Conservation (phyloP, 805 yeast species). For the Maudiozyma serrabonitensis region DNA sequence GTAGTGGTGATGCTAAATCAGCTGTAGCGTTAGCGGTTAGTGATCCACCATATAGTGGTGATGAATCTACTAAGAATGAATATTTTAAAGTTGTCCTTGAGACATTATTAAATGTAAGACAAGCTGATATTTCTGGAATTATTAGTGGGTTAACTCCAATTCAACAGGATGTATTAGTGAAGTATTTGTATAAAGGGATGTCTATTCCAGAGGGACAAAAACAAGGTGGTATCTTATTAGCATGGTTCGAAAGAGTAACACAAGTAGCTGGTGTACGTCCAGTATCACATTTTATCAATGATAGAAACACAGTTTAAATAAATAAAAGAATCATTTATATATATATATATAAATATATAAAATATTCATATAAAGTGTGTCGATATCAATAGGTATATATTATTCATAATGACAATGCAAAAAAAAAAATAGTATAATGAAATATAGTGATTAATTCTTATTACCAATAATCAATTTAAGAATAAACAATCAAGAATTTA, state of each 20-base stretch:
- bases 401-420: no score
- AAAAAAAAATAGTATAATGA: no score
- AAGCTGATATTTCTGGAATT: slow-evolving; percentile 53
- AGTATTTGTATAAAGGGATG: slow-evolving; percentile 84
- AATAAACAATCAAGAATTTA: background rate
- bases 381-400: no score
- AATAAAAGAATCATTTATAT: background rate
- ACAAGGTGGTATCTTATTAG: slow-evolving; percentile 74
- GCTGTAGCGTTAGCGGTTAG: slow-evolving; percentile 58
- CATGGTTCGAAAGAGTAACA: slow-evolving; percentile 88
- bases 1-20: slow-evolving; percentile 61
- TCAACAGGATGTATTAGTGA: slow-evolving; percentile 69
- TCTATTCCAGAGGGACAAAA: slow-evolving; percentile 64
- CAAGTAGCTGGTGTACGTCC: slow-evolving; percentile 83
- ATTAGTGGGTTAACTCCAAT: slow-evolving; percentile 49
- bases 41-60: slow-evolving; percentile 78
- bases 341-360: background rate
- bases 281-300: slow-evolving; percentile 75
- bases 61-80: slow-evolving; percentile 35
- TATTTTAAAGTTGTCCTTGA: slow-evolving; percentile 56
- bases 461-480: no score
- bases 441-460: no score
- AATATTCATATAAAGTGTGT: background rate
- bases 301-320: slow-evolving; percentile 61
- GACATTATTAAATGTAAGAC: slow-evolving; percentile 56